Evolutionary conservation across 129 eudicot species (phyloP).

Genomic region (Sambucus nigra): DNA sequence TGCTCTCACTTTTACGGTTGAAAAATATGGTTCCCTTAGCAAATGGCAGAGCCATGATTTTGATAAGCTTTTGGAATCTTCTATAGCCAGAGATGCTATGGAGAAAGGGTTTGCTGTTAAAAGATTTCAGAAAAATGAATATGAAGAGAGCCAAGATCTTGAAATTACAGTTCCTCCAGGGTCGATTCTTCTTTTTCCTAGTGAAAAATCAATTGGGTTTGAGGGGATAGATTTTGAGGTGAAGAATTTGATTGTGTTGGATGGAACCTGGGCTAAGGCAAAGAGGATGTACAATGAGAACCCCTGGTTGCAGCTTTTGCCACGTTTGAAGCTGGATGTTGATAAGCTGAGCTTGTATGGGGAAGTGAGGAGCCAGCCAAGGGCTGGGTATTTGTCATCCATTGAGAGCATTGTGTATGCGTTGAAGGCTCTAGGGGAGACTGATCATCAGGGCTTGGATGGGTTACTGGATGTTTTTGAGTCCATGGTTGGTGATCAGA

Average conservation of each 20-base stretch:
- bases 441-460: constrained; percentile 46
- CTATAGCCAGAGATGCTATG: constrained; percentile 11
- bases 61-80: constrained; percentile 30
- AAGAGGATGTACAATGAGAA: constrained; percentile 78
- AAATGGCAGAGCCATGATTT: constrained; percentile 14
- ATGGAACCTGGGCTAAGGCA: constrained; percentile 96
- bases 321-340: constrained; percentile 64
- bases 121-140: constrained; percentile 26
- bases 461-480: constrained; percentile 62
- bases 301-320: constrained; percentile 75
- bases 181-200: constrained; percentile 73
- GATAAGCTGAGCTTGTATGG: constrained; percentile 61
- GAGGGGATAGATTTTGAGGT: constrained; percentile 48
- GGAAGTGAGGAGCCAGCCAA: constrained; percentile 82
- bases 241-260: constrained; percentile 82
- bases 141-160: constrained; percentile 36
- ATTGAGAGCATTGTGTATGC: constrained; percentile 90
- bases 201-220: constrained; percentile 46
- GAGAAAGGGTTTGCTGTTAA: constrained; percentile 59
- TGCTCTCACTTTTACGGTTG: constrained; percentile 36
- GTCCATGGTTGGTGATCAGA: constrained; percentile 85
- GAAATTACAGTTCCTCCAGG: constrained; percentile 47
- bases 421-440: constrained; percentile 62
- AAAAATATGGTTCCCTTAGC: constrained; percentile 38
- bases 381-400: constrained; percentile 76